Evolutionary conservation across 2,329 filamentous ascomycete species (phyloP).

Genomic region (Hyphodiscus sp.): DNA sequence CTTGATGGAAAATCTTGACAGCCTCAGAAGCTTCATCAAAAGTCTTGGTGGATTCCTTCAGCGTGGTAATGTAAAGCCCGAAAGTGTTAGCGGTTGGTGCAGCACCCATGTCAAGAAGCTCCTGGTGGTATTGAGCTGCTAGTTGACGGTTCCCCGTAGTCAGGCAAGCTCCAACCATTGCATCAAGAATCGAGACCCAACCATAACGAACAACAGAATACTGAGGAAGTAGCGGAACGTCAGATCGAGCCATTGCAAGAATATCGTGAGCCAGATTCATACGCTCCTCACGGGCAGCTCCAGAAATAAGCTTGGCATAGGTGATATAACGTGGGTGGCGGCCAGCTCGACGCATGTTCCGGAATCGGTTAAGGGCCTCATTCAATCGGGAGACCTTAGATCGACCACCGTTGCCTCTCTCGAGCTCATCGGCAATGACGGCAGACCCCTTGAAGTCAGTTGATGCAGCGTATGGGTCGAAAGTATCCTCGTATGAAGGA

Average conservation of each 20-base stretch:
- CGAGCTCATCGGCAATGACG: constrained; percentile 81
- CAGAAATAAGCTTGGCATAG: constrained; percentile 89
- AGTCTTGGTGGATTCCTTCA: constrained; percentile 95
- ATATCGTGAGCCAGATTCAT: constrained; percentile 80
- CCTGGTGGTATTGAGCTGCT: constrained; percentile 83
- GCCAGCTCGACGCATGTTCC: constrained; percentile 87
- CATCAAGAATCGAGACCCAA: constrained; percentile 93
- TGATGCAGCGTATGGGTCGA: constrained; percentile 82
- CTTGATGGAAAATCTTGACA: constrained; percentile 93
- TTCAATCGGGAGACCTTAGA: constrained; percentile 62
- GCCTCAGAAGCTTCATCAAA: constrained; percentile 97
- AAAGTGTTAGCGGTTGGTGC: constrained; percentile 96
- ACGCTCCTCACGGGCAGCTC: constrained; percentile 79
- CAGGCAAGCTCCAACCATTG: constrained; percentile 91
- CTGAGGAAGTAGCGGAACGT: constrained; percentile 78
- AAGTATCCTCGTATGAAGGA: constrained; percentile 69
- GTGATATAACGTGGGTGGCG: constrained; percentile 93
- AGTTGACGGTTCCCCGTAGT: constrained; percentile 72
- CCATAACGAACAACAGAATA: constrained; percentile 87
- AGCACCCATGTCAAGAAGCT: constrained; percentile 83
- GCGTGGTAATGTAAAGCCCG: constrained; percentile 96
- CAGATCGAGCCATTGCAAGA: constrained; percentile 78
- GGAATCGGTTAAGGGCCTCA: constrained; percentile 76
- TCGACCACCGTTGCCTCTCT: constrained; percentile 64
- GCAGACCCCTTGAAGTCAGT: constrained; percentile 93